Conservation (phyloP, 352 stramenopile genomes). For the Phytophthora citrophthora region DNA sequence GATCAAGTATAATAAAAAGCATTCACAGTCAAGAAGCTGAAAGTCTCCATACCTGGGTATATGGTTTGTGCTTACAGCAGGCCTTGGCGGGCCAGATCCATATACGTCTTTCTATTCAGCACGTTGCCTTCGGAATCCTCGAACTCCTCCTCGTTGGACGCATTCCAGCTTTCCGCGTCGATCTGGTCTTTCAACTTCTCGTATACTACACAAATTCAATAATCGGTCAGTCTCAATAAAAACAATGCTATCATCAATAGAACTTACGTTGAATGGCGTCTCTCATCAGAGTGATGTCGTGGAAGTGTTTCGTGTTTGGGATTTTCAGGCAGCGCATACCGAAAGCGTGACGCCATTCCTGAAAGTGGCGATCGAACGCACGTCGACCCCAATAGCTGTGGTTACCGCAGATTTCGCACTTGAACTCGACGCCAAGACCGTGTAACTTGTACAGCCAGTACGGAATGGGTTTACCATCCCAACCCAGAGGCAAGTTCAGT, state of each 20-base stretch:
- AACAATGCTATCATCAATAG: neutral
- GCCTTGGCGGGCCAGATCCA: constrained; percentile 97
- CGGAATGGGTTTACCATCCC: constrained; percentile 99
- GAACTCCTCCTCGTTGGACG: constrained; percentile 97
- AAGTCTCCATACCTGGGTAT: too few species aligned
- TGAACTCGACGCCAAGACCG: constrained; percentile 98
- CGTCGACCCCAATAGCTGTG: constrained; percentile 97
- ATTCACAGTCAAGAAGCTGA: constrained; percentile 5
- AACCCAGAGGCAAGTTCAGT: constrained; percentile 98
- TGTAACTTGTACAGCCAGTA: constrained; percentile 99
- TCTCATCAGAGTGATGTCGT: constrained; percentile 98
- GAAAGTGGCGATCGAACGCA: constrained; percentile 98
- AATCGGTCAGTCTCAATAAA: constrained; percentile 6
- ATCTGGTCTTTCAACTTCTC: constrained; percentile 95
- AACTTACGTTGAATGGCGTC: constrained; percentile 91
- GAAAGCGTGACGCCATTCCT: constrained; percentile 97
- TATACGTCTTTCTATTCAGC: constrained; percentile 96
- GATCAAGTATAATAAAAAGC: constrained; percentile 11
- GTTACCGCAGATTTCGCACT: constrained; percentile 99
- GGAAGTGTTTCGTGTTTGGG: constrained; percentile 99
- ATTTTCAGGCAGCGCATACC: constrained; percentile 99
- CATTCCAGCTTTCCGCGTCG: constrained; percentile 94
- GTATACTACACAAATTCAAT: constrained; percentile 83
- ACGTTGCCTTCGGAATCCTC: constrained; percentile 99
- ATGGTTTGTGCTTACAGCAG: constrained; percentile 79